phyloP scores from a whole-genome alignment of 2,329 filamentous ascomycete genomes.

The Penicillium sp. region DNA sequence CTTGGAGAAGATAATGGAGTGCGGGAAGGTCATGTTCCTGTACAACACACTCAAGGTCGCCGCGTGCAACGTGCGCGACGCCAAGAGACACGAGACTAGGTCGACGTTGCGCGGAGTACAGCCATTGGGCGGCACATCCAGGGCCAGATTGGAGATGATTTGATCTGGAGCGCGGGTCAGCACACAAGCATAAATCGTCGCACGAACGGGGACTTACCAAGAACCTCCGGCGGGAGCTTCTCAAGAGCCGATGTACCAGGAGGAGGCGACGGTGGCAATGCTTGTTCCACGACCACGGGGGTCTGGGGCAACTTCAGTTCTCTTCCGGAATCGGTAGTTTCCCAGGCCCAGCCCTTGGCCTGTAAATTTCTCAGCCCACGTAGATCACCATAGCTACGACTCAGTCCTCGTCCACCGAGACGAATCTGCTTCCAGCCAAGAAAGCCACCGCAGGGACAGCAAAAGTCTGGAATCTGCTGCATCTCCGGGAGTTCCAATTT shows the following conservation, averaged over 20 bases:
- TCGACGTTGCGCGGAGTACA: constrained; percentile 72
- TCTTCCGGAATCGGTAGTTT: constrained; percentile 25
- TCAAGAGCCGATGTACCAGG: constrained; percentile 55
- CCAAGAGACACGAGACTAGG: constrained; percentile 68
- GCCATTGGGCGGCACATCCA: constrained; percentile 71
- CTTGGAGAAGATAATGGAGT: constrained; percentile 78
- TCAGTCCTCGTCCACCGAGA: constrained; percentile 41
- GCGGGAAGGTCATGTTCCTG: constrained; percentile 73
- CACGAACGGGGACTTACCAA: constrained; percentile 51
- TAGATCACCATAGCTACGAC: constrained; percentile 44
- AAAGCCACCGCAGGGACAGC: constrained; percentile 45
- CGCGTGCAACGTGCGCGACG: constrained; percentile 69
- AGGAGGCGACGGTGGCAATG: constrained; percentile 21
- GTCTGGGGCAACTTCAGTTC: constrained; percentile 16
- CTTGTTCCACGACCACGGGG: constrained; percentile 18
- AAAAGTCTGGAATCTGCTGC: constrained; percentile 41
- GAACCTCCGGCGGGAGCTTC: constrained; percentile 64
- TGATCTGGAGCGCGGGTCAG: constrained; percentile 47
- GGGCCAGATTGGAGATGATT: constrained; percentile 69
- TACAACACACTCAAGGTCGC: constrained; percentile 72
- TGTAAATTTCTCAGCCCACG: constrained; percentile 34
- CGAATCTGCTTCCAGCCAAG: constrained; percentile 45
- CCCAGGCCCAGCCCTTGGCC: constrained; percentile 43
- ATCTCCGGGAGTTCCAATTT: constrained; percentile 28
- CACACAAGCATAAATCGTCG: constrained; percentile 4